Percentiles rank a stretch among this genome's conserved stretches.
Conservation (phyloP, 345 rosid genomes). For the Cochlearia excelsa region DNA sequence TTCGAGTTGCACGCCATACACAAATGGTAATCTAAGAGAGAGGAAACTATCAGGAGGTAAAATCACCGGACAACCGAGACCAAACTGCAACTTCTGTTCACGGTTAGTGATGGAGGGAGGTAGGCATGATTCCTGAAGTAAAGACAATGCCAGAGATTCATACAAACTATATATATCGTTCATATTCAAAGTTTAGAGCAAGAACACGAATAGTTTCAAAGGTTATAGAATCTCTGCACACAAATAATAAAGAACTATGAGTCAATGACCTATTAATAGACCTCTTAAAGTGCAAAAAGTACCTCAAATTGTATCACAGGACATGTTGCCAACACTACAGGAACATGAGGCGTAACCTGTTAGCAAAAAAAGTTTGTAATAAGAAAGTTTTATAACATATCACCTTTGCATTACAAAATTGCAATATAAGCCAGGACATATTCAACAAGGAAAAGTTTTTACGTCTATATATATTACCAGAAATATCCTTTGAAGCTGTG, state of each 20-base stretch:
- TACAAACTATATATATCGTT: not conserved
- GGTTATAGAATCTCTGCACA: not conserved
- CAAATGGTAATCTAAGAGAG: slow-evolving; percentile 66
- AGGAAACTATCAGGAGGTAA: slow-evolving; percentile 86
- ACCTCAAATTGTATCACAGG: slow-evolving; percentile 79
- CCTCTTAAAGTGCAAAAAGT: slow-evolving; percentile 30
- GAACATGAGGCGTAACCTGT: slow-evolving; percentile 80
- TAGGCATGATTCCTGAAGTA: slow-evolving; percentile 61
- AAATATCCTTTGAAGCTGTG: slow-evolving; percentile 81
- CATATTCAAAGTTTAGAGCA: not conserved
- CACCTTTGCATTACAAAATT: not conserved
- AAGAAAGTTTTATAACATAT: slow-evolving; percentile 10
- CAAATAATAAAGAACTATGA: not conserved
- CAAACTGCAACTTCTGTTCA: slow-evolving; percentile 56
- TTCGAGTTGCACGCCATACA: slow-evolving; percentile 64
- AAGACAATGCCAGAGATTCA: slow-evolving; percentile 2
- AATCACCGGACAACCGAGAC: slow-evolving; percentile 63
- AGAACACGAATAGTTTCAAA: not conserved
- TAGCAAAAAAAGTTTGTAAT: slow-evolving; percentile 35
- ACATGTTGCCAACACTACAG: slow-evolving; percentile 56
- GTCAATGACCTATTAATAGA: not conserved
- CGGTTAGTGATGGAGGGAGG: slow-evolving; percentile 46
- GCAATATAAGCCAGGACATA: not conserved
- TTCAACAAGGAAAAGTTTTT: not conserved
- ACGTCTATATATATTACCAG: slow-evolving; percentile 45